Evolutionary conservation across 2,329 filamentous ascomycete species (phyloP).

Genomic region (Paraphaeosphaeria sporulosa): DNA sequence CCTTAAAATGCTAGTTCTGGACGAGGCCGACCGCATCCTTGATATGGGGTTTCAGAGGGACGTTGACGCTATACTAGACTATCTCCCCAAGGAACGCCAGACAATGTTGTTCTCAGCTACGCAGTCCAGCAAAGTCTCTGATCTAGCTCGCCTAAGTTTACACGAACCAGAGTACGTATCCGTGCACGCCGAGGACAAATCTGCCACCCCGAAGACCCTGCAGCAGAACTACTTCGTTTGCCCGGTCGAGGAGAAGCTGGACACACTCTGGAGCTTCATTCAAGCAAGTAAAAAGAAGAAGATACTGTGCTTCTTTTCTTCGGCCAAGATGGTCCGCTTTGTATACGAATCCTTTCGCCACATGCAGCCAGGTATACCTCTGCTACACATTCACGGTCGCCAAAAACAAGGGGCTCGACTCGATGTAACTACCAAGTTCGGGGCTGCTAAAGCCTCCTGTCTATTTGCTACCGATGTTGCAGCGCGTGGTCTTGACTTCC

Average conservation of each 20-base stretch:
- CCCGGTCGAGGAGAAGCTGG: conserved; percentile 85
- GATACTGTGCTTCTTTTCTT: conserved; percentile 93
- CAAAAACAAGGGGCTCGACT: conserved; percentile 91
- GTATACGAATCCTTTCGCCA: conserved; percentile 93
- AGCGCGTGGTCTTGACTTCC: conserved; percentile 92
- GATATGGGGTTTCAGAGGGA: conserved; percentile 95
- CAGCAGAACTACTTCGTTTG: conserved; percentile 93
- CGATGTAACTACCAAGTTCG: conserved; percentile 86
- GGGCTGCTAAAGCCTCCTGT: conserved; percentile 80
- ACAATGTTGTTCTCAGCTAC: conserved; percentile 96
- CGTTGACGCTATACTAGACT: conserved; percentile 91
- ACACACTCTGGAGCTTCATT: conserved; percentile 92
- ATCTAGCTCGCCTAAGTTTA: conserved; percentile 86
- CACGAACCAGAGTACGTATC: conserved; percentile 94
- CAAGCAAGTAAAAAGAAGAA: conserved; percentile 90
- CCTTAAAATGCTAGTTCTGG: conserved; percentile 88
- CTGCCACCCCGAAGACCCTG: conserved; percentile 81
- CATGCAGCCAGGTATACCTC: conserved; percentile 89
- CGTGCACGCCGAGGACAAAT: conserved; percentile 82
- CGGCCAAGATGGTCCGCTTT: conserved; percentile 95
- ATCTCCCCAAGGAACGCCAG: conserved; percentile 84
- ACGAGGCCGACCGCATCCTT: conserved; percentile 95
- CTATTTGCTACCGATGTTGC: conserved; percentile 96
- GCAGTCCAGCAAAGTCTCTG: conserved; percentile 92
- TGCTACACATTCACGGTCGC: conserved; percentile 90